Evolutionary conservation across 352 stramenopile genomes (phyloP).

Genomic region (Pythium utonaiense): DNA sequence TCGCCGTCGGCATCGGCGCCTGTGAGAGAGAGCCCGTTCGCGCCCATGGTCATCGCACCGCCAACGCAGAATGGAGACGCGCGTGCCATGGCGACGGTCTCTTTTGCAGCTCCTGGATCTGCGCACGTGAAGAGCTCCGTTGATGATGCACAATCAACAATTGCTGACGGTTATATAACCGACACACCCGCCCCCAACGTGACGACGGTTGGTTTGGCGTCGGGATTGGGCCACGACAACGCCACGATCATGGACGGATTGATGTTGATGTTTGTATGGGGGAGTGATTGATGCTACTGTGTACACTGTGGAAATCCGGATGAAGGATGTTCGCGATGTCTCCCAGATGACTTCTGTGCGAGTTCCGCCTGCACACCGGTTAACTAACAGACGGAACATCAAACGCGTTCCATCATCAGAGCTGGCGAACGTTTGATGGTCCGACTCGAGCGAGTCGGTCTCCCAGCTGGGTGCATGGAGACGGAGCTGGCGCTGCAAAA

Average conservation of each 20-base stretch:
- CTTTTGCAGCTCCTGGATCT: too few relatives aligned
- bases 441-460: not conserved
- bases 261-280: not conserved
- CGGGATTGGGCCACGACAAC: not conserved
- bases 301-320: not conserved
- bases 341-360: not conserved
- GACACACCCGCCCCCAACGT: conserved; percentile 3
- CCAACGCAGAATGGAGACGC: conserved; percentile 52
- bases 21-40: conserved; percentile 46
- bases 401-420: too few relatives aligned
- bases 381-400: not conserved
- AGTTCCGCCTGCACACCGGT: not conserved
- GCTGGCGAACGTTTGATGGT: too few relatives aligned
- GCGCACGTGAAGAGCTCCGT: not conserved
- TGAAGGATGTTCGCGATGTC: not conserved
- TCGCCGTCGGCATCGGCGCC: conserved; percentile 41
- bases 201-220: not conserved
- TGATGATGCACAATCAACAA: conserved; percentile 29
- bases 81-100: too few relatives aligned
- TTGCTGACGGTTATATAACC: conserved; percentile 25
- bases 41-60: conserved; percentile 61
- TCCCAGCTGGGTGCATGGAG: not conserved
- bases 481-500: not conserved
- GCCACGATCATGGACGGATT: not conserved
- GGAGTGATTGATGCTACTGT: not conserved